phyloP scores from a whole-genome alignment of 2,329 filamentous ascomycete genomes.

The Scorias spongiosa region DNA sequence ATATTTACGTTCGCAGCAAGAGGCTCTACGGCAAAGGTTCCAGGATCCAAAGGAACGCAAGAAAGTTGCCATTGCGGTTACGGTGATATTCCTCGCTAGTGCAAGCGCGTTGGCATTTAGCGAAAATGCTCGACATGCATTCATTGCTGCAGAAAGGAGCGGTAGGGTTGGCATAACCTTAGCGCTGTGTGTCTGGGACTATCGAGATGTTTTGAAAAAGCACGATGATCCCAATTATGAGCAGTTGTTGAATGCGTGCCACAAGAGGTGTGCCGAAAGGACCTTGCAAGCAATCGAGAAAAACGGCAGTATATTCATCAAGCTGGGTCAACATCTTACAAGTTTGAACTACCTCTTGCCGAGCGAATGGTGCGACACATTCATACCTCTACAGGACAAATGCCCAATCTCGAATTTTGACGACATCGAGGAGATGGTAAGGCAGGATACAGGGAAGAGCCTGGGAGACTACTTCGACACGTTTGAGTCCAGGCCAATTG shows the following conservation, averaged over 20 bases:
- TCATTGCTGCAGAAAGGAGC: constrained; percentile 59
- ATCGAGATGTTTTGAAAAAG: constrained; percentile 67
- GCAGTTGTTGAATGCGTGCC: constrained; percentile 64
- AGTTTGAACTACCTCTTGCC: constrained; percentile 92
- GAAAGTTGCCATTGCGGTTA: constrained; percentile 16
- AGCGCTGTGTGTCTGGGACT: constrained; percentile 78
- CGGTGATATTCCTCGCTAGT: constrained; percentile 16
- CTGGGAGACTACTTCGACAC: constrained; percentile 75
- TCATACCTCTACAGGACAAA: constrained; percentile 88
- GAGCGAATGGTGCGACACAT: constrained; percentile 84
- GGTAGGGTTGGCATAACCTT: constrained; percentile 63
- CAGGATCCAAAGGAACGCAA: constrained; percentile 9
- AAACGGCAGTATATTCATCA: constrained; percentile 97
- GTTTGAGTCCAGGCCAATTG: constrained; percentile 68
- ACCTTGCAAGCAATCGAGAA: constrained; percentile 79
- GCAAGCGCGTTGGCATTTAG: constrained; percentile 35
- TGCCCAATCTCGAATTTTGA: constrained; percentile 84
- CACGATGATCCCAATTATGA: constrained; percentile 47
- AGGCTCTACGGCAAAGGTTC: constrained; percentile 16
- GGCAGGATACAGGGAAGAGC: constrained; percentile 62
- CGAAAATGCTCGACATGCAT: constrained; percentile 60
- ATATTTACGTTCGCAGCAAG: constrained; percentile 7
- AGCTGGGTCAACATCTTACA: constrained; percentile 88
- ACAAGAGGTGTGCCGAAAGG: constrained; percentile 80
- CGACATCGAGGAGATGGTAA: constrained; percentile 76